phyloP scores from a whole-genome alignment of 495 filamentous ascomycete species.

The Cenococcum geophilum region DNA sequence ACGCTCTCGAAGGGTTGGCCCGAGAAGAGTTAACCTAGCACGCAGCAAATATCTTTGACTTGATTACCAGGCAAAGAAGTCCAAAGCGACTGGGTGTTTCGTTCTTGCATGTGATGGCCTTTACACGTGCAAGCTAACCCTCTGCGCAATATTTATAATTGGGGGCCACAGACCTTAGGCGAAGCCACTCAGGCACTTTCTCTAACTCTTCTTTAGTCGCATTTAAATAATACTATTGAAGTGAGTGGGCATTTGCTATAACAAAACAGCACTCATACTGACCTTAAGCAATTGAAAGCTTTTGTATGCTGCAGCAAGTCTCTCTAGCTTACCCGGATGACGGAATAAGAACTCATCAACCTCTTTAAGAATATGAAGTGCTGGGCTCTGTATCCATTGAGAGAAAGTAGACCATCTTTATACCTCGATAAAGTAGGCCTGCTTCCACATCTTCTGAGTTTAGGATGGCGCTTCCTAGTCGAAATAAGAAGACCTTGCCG shows the following conservation, averaged over 20 bases:
- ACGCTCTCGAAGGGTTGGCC: constrained; percentile 22
- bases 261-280: not conserved
- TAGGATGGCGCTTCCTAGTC: constrained; percentile 11
- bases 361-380: constrained; percentile 16
- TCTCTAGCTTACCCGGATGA: constrained; percentile 16
- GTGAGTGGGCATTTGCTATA: not conserved
- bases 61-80: constrained; percentile 20
- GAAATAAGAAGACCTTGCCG: constrained; percentile 9
- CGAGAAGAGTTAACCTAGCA: not conserved
- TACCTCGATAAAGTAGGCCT: constrained; percentile 19
- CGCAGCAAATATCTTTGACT: not conserved
- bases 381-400: constrained; percentile 24
- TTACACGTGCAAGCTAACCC: not conserved
- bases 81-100: constrained; percentile 19
- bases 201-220: constrained; percentile 17
- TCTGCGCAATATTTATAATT: too few species aligned
- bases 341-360: constrained; percentile 21
- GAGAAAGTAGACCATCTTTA: constrained; percentile 21
- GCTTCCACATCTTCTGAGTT: constrained; percentile 19
- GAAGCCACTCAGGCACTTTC: constrained; percentile 23
- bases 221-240: constrained; percentile 21
- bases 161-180: not conserved
- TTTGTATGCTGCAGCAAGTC: constrained; percentile 21
- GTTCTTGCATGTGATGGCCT: constrained; percentile 16
- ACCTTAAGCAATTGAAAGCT: constrained; percentile 26